phyloP scores from a whole-genome alignment of 495 filamentous ascomycete genomes.

The Hyaloscypha variabilis region DNA sequence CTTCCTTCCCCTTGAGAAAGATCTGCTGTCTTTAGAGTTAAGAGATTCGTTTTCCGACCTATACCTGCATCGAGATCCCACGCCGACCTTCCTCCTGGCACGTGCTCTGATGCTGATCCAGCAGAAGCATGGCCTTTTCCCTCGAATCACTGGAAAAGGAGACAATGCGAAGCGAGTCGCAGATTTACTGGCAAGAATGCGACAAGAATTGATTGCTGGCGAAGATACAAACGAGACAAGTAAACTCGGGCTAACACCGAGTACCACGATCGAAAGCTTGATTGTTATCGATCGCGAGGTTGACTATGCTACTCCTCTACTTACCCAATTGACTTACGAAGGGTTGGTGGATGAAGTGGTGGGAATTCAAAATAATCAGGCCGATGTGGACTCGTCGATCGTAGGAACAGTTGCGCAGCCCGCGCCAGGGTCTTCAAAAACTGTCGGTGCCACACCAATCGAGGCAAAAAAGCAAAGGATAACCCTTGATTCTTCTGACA shows the following conservation, averaged over 20 bases:
- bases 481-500: constrained; percentile 84
- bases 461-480: constrained; percentile 86
- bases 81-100: constrained; percentile 82
- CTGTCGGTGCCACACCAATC: constrained; percentile 49
- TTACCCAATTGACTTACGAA: constrained; percentile 97
- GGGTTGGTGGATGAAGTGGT: constrained; percentile 95
- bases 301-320: constrained; percentile 85
- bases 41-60: constrained; percentile 85
- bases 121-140: constrained; percentile 89
- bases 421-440: constrained; percentile 56
- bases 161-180: constrained; percentile 88
- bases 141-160: constrained; percentile 93
- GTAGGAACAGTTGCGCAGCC: constrained; percentile 70
- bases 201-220: constrained; percentile 82
- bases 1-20: constrained; percentile 89
- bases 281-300: constrained; percentile 96
- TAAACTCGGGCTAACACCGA: constrained; percentile 78
- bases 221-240: constrained; percentile 66
- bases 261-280: constrained; percentile 81
- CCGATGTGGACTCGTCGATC: constrained; percentile 91
- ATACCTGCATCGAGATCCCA: constrained; percentile 90
- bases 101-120: constrained; percentile 96
- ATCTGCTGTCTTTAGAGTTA: constrained; percentile 88
- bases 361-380: constrained; percentile 84
- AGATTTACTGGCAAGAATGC: constrained; percentile 90